These are phyloP conservation scores for Cladosporium cucumerinum DNA, from an alignment of 2,329 filamentous ascomycete species.

Conservation along the genomic window DNA sequence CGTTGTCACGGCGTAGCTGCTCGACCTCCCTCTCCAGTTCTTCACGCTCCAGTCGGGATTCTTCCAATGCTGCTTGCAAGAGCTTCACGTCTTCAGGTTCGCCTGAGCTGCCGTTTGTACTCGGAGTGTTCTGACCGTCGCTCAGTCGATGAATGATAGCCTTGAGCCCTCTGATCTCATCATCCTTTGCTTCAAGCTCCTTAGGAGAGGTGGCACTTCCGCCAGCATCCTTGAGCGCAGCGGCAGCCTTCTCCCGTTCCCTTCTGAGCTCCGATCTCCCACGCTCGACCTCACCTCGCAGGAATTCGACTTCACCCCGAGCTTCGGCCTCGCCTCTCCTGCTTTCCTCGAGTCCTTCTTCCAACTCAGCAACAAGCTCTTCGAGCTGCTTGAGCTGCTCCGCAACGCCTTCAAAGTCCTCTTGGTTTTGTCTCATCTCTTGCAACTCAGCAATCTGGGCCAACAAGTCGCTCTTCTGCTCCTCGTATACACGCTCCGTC, in stretches of 20 bases:
- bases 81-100: constrained; percentile 50
- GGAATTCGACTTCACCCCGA: constrained; percentile 89
- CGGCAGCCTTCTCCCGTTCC: constrained; percentile 78
- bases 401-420: constrained; percentile 89
- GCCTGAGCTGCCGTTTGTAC: constrained; percentile 25
- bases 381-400: constrained; percentile 91
- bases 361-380: constrained; percentile 91
- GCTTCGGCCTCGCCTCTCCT: constrained; percentile 92
- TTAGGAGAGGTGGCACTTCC: constrained; percentile 51
- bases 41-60: constrained; percentile 74
- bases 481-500: constrained; percentile 93
- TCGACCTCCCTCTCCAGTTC: constrained; percentile 88
- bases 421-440: constrained; percentile 74
- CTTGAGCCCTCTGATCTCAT: constrained; percentile 94
- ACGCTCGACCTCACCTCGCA: constrained; percentile 90
- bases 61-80: constrained; percentile 60
- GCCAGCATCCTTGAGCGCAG: constrained; percentile 52
- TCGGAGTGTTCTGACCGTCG: constrained; percentile 56
- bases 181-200: constrained; percentile 89
- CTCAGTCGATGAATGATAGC: constrained; percentile 96
- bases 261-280: constrained; percentile 82
- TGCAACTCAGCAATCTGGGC: constrained; percentile 69
- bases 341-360: constrained; percentile 94
- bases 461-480: constrained; percentile 81
- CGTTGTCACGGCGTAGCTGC: constrained; percentile 42